phyloP scores from a whole-genome alignment of 805 yeast genomes.

The Yarrowia porcina region DNA sequence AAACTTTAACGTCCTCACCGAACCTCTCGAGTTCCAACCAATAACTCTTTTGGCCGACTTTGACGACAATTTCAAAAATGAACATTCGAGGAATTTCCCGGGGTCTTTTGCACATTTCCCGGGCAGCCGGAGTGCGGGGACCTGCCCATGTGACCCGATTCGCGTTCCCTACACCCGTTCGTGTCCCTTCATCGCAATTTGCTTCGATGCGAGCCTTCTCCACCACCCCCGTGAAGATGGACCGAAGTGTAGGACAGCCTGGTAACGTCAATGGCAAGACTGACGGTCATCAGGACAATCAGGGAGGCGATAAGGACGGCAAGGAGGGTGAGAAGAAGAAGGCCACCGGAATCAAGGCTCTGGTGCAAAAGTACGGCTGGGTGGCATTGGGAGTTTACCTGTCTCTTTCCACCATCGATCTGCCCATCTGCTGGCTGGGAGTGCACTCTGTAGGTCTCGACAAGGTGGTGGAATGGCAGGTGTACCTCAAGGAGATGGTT shows the following conservation, averaged over 20 bases:
- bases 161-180: background rate
- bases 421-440: conserved; percentile 74
- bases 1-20: background rate
- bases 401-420: conserved; percentile 67
- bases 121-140: background rate
- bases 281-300: background rate
- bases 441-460: conserved; percentile 91
- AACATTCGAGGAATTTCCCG: conserved; percentile 15
- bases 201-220: background rate
- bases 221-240: background rate
- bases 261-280: background rate
- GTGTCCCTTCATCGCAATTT: background rate
- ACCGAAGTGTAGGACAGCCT: background rate
- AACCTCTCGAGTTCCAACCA: background rate
- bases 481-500: conserved; percentile 53
- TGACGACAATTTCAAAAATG: background rate
- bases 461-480: conserved; percentile 63
- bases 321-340: background rate
- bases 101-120: conserved; percentile 3
- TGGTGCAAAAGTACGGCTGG: conserved; percentile 85
- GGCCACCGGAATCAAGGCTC: conserved; percentile 29
- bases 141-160: background rate
- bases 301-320: background rate
- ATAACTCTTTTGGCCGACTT: background rate
- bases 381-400: conserved; percentile 85